Conservation (phyloP, 352 stramenopile genomes). For the Stephanocyclus meneghinianus region DNA sequence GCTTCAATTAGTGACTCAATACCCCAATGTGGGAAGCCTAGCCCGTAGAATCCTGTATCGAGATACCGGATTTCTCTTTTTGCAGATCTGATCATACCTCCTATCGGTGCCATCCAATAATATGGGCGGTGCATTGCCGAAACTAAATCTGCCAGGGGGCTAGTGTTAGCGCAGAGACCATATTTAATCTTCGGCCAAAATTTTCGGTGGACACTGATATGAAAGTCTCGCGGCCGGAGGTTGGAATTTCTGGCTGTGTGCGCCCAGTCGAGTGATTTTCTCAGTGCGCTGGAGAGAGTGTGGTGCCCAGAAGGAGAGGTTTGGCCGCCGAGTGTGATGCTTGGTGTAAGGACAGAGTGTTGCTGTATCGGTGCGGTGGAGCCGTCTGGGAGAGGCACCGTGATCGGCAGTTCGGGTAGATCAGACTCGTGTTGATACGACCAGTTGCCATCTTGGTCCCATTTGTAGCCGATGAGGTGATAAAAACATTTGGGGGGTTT, state of each 20-base stretch:
- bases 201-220: slow-evolving; percentile 6
- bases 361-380: not conserved
- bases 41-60: no score
- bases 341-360: not conserved
- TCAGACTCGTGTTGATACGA: not conserved
- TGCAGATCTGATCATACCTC: slow-evolving; percentile 11
- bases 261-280: slow-evolving; percentile 5
- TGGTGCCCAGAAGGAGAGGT: not conserved
- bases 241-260: not conserved
- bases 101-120: slow-evolving; percentile 12
- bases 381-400: slow-evolving; percentile 7
- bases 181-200: slow-evolving; percentile 32
- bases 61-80: not conserved
- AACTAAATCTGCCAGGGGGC: not conserved
- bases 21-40: no score
- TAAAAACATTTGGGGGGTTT: no score
- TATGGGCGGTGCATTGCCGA: not conserved
- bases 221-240: not conserved
- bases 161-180: slow-evolving; percentile 11
- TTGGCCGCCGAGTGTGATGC: slow-evolving; percentile 12
- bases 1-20: not conserved
- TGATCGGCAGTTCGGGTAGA: not conserved
- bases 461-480: no score
- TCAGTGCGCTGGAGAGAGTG: not conserved
- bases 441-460: not conserved